Evolutionary conservation across 768 basidiomycete species (phyloP).

Genomic region (Collybia nuda): DNA sequence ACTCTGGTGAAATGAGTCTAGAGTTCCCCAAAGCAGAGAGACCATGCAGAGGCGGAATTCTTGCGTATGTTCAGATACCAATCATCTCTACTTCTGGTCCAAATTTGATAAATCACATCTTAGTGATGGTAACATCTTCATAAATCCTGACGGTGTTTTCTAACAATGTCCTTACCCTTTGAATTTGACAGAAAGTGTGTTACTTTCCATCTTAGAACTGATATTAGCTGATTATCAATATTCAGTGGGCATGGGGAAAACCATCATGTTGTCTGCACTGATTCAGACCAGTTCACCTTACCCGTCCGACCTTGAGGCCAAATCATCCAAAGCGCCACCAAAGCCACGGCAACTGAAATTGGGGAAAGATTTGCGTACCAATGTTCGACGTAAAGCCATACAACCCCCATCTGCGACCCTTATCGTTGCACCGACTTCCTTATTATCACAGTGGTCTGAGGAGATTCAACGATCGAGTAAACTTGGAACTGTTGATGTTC

Average conservation of each 20-base stretch:
- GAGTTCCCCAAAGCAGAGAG: slow-evolving; percentile 81
- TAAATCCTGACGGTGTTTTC: background rate
- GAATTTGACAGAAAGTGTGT: slow-evolving; percentile 19
- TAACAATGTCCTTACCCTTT: background rate
- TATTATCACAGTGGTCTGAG: slow-evolving; percentile 91
- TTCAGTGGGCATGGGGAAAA: slow-evolving; percentile 94
- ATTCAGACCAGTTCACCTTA: slow-evolving; percentile 68
- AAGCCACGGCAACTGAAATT: slow-evolving; percentile 62
- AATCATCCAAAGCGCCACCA: slow-evolving; percentile 22
- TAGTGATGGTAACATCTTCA: slow-evolving; percentile 14
- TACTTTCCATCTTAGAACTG: slow-evolving; percentile 1
- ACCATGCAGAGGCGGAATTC: slow-evolving; percentile 81
- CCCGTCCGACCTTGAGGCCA: slow-evolving; percentile 38
- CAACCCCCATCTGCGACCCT: slow-evolving; percentile 64
- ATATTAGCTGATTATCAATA: background rate
- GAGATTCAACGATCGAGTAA: slow-evolving; percentile 86
- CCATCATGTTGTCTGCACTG: slow-evolving; percentile 89
- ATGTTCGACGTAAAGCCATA: slow-evolving; percentile 28
- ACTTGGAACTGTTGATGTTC: slow-evolving; percentile 60
- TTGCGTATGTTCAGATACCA: slow-evolving; percentile 61
- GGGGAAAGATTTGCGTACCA: slow-evolving; percentile 60
- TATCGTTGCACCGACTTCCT: slow-evolving; percentile 89
- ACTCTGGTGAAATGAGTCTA: slow-evolving; percentile 86
- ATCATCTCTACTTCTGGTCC: slow-evolving; percentile 17
- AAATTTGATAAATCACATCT: background rate